These are phyloP conservation scores for Solanum chiquidenum DNA, from an alignment of 257 asterid genomes.

Conservation along the genomic window DNA sequence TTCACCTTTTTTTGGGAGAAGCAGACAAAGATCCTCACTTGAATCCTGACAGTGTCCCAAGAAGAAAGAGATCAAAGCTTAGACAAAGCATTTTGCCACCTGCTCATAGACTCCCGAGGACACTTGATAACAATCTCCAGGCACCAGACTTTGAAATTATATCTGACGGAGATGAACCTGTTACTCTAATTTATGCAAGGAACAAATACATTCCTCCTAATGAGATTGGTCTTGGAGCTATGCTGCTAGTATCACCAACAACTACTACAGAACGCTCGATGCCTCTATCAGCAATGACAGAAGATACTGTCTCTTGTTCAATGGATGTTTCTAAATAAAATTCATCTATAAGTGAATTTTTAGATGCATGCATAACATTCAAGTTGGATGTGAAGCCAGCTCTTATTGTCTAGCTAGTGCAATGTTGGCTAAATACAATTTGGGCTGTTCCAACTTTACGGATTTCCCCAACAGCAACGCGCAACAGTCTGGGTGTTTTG, in stretches of 20 bases:
- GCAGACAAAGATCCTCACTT: neutral
- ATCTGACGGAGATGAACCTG: constrained; percentile 6
- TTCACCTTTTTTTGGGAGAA: constrained; percentile 1
- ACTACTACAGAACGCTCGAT: neutral
- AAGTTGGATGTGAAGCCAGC: neutral
- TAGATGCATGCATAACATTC: neutral
- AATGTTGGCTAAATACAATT: neutral
- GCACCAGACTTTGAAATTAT: neutral
- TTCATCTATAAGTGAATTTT: neutral
- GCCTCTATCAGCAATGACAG: neutral
- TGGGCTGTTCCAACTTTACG: neutral
- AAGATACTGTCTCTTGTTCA: neutral
- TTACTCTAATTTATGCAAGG: constrained; percentile 14
- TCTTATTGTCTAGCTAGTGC: neutral
- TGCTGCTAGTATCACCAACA: constrained; percentile 1
- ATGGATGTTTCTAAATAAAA: neutral
- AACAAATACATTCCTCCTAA: constrained; percentile 20
- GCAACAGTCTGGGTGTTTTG: neutral
- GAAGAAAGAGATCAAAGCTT: constrained; percentile 27
- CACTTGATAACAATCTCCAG: constrained; percentile 3
- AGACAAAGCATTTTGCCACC: constrained; percentile 20
- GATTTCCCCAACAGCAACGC: neutral
- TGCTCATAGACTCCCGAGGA: constrained; percentile 12
- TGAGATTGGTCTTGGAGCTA: constrained; percentile 53
- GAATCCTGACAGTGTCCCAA: constrained; percentile 12